Conservation (phyloP, 345 rosid species). For the Populus deltoides region DNA sequence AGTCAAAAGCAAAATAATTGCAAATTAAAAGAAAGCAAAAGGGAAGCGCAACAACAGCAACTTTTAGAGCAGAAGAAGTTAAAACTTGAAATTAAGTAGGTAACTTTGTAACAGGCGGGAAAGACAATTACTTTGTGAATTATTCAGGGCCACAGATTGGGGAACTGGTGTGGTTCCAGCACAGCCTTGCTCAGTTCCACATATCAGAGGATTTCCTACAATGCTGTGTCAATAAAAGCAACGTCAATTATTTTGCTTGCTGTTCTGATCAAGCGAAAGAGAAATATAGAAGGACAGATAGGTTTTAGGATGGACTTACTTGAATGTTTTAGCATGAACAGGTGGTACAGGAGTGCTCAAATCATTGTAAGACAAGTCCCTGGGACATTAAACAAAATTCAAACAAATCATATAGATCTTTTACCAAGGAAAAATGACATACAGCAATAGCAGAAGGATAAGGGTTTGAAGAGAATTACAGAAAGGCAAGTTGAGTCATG, state of each 20-base stretch:
- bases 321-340: constrained; percentile 36
- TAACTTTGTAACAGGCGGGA: constrained; percentile 15
- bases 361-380: constrained; percentile 46
- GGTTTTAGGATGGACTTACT: constrained; percentile 42
- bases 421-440: not conserved
- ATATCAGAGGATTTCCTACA: constrained; percentile 78
- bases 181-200: constrained; percentile 69
- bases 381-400: constrained; percentile 8
- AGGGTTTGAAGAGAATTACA: constrained; percentile 47
- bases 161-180: constrained; percentile 52
- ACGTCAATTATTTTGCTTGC: not conserved
- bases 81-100: constrained; percentile 8
- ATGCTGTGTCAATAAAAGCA: constrained; percentile 42
- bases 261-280: constrained; percentile 11
- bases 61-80: constrained; percentile 4
- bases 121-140: constrained; percentile 47
- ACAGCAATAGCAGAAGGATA: not conserved
- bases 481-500: constrained; percentile 73
- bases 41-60: not conserved
- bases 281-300: constrained; percentile 3
- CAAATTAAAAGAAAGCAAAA: not conserved
- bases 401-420: not conserved
- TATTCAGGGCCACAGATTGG: constrained; percentile 39
- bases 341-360: constrained; percentile 37
- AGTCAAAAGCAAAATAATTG: constrained; percentile 11